phyloP scores from a whole-genome alignment of 2,329 filamentous ascomycete genomes.

The Cephalotrichum gorgonifer region DNA sequence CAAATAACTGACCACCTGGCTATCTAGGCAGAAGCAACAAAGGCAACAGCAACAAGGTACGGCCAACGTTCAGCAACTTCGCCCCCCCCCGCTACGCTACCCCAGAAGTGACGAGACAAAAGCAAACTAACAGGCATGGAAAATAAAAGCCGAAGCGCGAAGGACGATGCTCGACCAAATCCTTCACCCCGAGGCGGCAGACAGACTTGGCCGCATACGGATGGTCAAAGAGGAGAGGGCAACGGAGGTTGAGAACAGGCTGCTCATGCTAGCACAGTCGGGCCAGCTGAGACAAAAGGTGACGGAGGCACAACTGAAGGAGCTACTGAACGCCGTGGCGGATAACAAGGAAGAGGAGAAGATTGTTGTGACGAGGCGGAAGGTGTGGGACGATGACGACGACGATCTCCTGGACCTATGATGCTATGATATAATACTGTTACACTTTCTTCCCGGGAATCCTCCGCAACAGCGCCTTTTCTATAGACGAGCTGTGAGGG shows the following conservation, averaged over 20 bases:
- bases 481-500: no score
- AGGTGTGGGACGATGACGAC: slow-evolving; percentile 77
- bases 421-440: slow-evolving; percentile 7
- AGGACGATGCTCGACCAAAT: slow-evolving; percentile 79
- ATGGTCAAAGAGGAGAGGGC: slow-evolving; percentile 92
- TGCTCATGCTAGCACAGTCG: slow-evolving; percentile 82
- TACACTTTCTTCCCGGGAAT: background rate
- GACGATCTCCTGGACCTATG: slow-evolving; percentile 58
- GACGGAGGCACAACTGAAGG: slow-evolving; percentile 87
- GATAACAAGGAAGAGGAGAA: slow-evolving; percentile 72
- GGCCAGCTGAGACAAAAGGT: slow-evolving; percentile 84
- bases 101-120: background rate
- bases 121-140: background rate
- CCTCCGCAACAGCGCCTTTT: no score
- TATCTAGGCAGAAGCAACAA: slow-evolving; percentile 2
- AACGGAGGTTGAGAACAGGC: slow-evolving; percentile 78
- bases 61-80: no score
- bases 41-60: slow-evolving; percentile 4
- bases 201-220: slow-evolving; percentile 86
- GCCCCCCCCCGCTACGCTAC: background rate
- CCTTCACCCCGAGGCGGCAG: slow-evolving; percentile 84
- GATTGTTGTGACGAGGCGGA: slow-evolving; percentile 77
- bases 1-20: no score
- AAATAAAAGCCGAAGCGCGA: slow-evolving; percentile 51
- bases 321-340: slow-evolving; percentile 73